A percentile compares a stretch with the other conserved stretches of the same genome.
Conservation (phyloP, 441 rosid genomes). For the Euphorbia schlechtendalii region DNA sequence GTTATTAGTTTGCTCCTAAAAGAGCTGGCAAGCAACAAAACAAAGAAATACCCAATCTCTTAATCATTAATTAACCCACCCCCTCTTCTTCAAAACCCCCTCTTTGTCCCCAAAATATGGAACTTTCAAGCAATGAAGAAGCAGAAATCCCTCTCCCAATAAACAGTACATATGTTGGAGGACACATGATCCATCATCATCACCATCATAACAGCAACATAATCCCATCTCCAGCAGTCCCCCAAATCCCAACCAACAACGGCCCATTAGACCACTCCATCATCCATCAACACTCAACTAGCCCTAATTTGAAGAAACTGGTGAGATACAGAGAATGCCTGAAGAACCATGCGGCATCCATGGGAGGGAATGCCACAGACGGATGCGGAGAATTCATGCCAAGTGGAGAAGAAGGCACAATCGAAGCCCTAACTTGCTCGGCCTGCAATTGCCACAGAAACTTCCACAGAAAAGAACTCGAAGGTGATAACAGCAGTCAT, state of each 20-base stretch:
- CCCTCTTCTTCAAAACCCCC: no score
- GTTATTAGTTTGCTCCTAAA: conserved; percentile 16
- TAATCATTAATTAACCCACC: no score
- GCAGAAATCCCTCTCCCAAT: conserved; percentile 58
- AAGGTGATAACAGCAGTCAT: no score
- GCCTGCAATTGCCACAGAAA: conserved; percentile 83
- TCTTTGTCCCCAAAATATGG: no score
- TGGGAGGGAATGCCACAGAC: conserved; percentile 80
- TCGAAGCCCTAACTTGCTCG: conserved; percentile 72
- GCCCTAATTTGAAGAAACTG: conserved; percentile 30
- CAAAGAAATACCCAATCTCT: no score
- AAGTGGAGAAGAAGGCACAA: conserved; percentile 77
- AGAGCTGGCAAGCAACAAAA: conserved; percentile 23
- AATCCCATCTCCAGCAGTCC: conserved; percentile 25
- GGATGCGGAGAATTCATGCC: conserved; percentile 97
- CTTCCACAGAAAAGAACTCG: conserved; percentile 74
- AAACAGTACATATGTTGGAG: conserved; percentile 44
- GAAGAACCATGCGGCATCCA: conserved; percentile 84
- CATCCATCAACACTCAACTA: conserved; percentile 19
- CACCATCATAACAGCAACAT: conserved; percentile 31
- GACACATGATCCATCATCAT: conserved; percentile 25
- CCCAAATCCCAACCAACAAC: conserved; percentile 21
- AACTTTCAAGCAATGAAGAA: conserved; percentile 54
- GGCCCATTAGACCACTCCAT: conserved; percentile 18
- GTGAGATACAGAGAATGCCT: conserved; percentile 65